Evolutionary conservation across 1,284 basidiomycete species (phyloP), one percentile per base, ranked within the genome.

Genomic region (Puccinia novopanici): DNA sequence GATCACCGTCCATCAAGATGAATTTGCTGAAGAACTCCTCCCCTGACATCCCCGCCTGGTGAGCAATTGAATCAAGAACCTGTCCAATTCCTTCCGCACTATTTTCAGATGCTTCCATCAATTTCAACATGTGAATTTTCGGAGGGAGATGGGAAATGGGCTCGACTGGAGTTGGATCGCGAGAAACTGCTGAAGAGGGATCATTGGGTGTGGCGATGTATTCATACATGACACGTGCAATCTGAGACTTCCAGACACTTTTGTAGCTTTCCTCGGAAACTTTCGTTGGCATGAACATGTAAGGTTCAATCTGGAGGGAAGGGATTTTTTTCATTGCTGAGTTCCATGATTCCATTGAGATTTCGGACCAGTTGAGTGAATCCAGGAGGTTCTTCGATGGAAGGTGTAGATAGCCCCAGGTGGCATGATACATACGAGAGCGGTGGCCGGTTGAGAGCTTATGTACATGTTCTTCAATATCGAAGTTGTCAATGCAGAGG

Each of bases 81-180:
- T 61, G 54, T 2, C 72, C 72, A 10, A 74, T 74, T 10, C 72
- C 55, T 37, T 74, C 55, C 13, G 72, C 54, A 9, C 54, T 59
- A 12, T 74, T 74, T 5, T 74, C 40, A 10, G 72, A 22, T 1
- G 54, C 54, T 6, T 74, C 72, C 72, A 61, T 74, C 2, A 74
- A 10, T 37, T 59, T 74, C 5, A 74, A 37, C 72, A 74, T 74
- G 4, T 24, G 22, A 19, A 74, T 59, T n/a, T 57, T 37, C 0
- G 72, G 55, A 6, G 34, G 1, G 3, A 12, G 6, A 3, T 12
- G 34, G 13, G 45, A 42, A 40, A 73, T 57, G 15, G 55, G 24
- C 27, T 73, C 27, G 6, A 73, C 34, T 5, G 34, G 12, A 6
- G 71, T 24, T 2, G 71, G 71, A 9, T 73, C 24, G 15, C 34